Evolutionary conservation across 305 asterid genomes (phyloP).

Genomic region (Solanum chacoense): DNA sequence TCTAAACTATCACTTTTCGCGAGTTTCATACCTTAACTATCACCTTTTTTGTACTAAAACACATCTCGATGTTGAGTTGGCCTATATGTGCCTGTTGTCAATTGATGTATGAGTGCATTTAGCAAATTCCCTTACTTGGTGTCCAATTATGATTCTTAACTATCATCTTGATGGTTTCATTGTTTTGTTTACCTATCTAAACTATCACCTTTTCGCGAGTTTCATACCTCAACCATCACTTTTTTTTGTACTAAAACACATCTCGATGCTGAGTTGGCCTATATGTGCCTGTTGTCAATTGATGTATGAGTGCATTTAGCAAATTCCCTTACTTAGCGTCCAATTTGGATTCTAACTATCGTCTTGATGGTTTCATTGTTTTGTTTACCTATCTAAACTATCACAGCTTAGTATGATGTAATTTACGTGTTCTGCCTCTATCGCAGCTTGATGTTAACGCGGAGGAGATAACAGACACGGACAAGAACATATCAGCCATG

Average conservation of each 20-base stretch:
- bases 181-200: background rate
- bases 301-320: background rate
- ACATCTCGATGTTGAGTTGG: background rate
- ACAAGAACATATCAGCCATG: constrained; percentile 23
- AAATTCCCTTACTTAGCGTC: background rate
- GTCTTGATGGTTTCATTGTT: background rate
- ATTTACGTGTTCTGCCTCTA: background rate
- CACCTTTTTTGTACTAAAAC: background rate
- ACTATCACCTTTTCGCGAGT: background rate
- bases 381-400: background rate
- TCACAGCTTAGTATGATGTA: background rate
- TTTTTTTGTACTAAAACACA: background rate
- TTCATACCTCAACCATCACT: background rate
- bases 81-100: background rate
- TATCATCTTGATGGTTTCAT: background rate
- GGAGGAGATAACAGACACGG: constrained; percentile 29
- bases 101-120: background rate
- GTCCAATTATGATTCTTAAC: no score
- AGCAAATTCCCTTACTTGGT: background rate
- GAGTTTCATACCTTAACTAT: background rate
- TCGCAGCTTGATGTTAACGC: constrained; percentile 19
- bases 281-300: background rate
- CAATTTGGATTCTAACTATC: background rate
- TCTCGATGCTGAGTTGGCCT: background rate
- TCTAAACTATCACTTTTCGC: background rate